Evolutionary conservation across 371 early-diverging fungal genomes (phyloP).

Genomic region (Zancudomyces culisetae): DNA sequence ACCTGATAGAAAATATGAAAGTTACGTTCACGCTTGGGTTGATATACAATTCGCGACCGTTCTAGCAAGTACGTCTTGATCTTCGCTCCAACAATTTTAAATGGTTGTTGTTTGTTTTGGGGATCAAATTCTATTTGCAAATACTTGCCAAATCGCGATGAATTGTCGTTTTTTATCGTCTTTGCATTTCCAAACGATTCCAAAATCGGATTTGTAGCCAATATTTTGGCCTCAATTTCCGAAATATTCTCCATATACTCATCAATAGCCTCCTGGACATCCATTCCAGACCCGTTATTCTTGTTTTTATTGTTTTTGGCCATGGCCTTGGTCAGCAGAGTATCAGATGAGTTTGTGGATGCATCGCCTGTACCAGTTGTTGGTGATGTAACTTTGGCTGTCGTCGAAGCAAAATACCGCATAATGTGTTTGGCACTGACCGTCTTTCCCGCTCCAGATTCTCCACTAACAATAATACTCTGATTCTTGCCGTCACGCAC

Average conservation of each 20-base stretch:
- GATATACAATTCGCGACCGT: conserved; percentile 89
- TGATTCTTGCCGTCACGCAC: conserved; percentile 80
- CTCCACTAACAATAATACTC: conserved; percentile 97
- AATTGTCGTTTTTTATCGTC: conserved; percentile 97
- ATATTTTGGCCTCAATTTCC: conserved; percentile 62
- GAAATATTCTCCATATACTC: too few relatives aligned
- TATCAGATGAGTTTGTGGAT: too few relatives aligned
- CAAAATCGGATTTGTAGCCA: conserved; percentile 95
- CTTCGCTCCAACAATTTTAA: conserved; percentile 84
- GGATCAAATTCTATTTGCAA: conserved; percentile 68
- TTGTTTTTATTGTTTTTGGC: too few relatives aligned
- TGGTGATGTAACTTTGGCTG: conserved; percentile 6
- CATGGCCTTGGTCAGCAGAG: too few relatives aligned
- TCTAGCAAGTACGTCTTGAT: conserved; percentile 97
- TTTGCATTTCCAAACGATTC: conserved; percentile 99
- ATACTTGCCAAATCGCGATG: conserved; percentile 97
- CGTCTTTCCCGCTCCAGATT: conserved; percentile 94
- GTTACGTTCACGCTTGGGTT: conserved; percentile 83
- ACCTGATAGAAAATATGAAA: conserved; percentile 99
- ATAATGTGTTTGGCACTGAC: conserved; percentile 92
- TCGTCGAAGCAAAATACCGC: conserved; percentile 82
- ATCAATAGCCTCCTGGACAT: too few relatives aligned
- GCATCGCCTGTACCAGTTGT: too few relatives aligned
- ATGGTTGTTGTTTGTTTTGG: conserved; percentile 41
- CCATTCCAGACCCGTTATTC: background rate